Evolutionary conservation across 1,139 yeast genomes (phyloP), one percentile per base, ranked within the genome.

Genomic region (Kurtzmaniella quercitrusa): DNA sequence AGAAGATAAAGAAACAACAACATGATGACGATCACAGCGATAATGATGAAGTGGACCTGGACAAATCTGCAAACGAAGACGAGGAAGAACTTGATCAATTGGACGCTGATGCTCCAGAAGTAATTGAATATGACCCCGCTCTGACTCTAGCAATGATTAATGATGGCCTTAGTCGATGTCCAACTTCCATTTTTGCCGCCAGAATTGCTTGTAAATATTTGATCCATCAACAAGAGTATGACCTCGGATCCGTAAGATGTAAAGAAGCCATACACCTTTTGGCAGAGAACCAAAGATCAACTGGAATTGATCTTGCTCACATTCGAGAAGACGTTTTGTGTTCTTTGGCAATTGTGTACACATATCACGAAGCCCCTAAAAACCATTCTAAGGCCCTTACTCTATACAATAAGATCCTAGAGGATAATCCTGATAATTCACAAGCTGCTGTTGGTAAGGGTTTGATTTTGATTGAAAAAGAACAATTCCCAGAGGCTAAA

Each of bases 331-430:
- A 82, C 44, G 65, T 88, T 21, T 69, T 85, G 19, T 75, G 90
- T 41, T 72, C 79, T 15, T 69, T 88, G 44, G 98, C 95, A 0
- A 77, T 83, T 2, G 77, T 86, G 0, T 87, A 89, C 56, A 88
- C 95, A 0, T 85, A 86, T 56, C 77, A 82, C 57, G 96, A 91
- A 58, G 87, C 96, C 0, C 98, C 98, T 5, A 89, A 89, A 60
- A 86, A 91, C 60, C 89, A 81, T 56, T 72, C 77, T 9, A 72
- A 83, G 34, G 98, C 98, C 0, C 60, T 86, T 38, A 79, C 79
- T 40, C 64, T 90, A 23, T 93, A 85, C 60, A 85, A 85, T 42
- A 67, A 73, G 27, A 79, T 90, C 8, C 68, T 88, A 25, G 54
- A 55, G 2, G 65, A 66, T 2, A 78, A 77, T 43, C 55, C 63